Conservation (phyloP, 352 stramenopile genomes). For the Pythium aquatile region DNA sequence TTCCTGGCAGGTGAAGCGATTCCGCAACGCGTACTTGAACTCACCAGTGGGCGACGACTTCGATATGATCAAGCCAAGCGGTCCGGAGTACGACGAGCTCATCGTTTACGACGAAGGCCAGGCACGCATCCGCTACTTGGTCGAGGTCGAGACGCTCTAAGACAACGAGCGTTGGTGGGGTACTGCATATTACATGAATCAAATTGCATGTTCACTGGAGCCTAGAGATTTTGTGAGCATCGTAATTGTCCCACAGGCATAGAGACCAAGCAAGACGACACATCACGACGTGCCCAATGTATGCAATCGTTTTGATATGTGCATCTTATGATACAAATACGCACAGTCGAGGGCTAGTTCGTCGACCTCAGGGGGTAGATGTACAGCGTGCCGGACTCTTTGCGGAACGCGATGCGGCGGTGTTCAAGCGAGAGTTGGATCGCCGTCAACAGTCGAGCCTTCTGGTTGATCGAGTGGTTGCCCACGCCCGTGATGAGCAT, state of each 20-base stretch:
- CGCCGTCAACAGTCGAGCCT: conserved; percentile 55
- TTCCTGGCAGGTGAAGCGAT: conserved; percentile 48
- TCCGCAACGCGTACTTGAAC: conserved; percentile 40
- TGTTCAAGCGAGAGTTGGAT: conserved; percentile 60
- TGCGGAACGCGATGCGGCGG: conserved; percentile 56
- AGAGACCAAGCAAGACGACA: background rate
- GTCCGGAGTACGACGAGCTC: conserved; percentile 50
- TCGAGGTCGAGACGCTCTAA: conserved; percentile 54
- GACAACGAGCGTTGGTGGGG: background rate
- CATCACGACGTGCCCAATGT: background rate
- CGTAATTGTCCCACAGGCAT: background rate
- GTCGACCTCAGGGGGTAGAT: conserved; percentile 62
- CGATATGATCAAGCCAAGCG: conserved; percentile 12
- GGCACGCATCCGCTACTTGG: conserved; percentile 70
- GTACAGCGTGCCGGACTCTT: conserved; percentile 52
- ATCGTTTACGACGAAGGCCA: conserved; percentile 79
- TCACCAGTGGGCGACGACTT: conserved; percentile 29
- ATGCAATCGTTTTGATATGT: background rate
- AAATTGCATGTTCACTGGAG: background rate
- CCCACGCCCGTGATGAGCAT: conserved; percentile 63
- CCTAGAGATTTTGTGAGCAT: background rate
- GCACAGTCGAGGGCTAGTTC: background rate
- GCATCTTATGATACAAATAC: background rate
- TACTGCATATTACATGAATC: conserved; percentile 1
- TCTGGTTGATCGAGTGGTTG: conserved; percentile 67